Evolutionary conservation across 495 filamentous ascomycete genomes (phyloP).

Genomic region (Penicillium salamii): DNA sequence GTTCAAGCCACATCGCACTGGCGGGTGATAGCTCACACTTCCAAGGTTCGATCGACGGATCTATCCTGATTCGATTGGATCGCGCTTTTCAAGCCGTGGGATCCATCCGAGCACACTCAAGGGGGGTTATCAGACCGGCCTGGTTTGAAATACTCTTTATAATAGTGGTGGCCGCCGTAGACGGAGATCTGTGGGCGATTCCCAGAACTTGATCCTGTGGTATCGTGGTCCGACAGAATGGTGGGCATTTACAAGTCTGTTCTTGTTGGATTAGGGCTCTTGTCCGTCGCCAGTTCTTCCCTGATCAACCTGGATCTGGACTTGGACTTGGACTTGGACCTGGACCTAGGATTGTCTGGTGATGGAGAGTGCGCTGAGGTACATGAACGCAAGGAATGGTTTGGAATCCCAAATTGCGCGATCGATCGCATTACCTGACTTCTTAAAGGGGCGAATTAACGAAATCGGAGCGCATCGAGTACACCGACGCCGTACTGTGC

Average conservation of each 20-base stretch:
- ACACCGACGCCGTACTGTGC: constrained; percentile 48
- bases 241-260: constrained; percentile 1
- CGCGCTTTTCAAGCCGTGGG: neutral
- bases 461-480: constrained; percentile 33
- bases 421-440: neutral
- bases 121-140: neutral
- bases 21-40: constrained; percentile 3
- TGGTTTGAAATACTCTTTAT: neutral
- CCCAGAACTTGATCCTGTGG: neutral
- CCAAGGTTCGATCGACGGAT: neutral
- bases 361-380: neutral
- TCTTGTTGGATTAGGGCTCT: neutral
- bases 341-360: neutral
- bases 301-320: neutral
- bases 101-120: constrained; percentile 1
- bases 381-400: constrained; percentile 2
- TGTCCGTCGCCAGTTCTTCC: neutral
- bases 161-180: neutral
- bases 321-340: too few relatives aligned
- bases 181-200: neutral
- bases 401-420: neutral
- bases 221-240: constrained; percentile 2
- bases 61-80: neutral
- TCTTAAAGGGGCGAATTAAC: constrained; percentile 37
- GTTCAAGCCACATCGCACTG: neutral